Percentiles rank a stretch among this genome's conserved stretches.
Conservation (phyloP, 345 rosid genomes). For the Brassica juncea region DNA sequence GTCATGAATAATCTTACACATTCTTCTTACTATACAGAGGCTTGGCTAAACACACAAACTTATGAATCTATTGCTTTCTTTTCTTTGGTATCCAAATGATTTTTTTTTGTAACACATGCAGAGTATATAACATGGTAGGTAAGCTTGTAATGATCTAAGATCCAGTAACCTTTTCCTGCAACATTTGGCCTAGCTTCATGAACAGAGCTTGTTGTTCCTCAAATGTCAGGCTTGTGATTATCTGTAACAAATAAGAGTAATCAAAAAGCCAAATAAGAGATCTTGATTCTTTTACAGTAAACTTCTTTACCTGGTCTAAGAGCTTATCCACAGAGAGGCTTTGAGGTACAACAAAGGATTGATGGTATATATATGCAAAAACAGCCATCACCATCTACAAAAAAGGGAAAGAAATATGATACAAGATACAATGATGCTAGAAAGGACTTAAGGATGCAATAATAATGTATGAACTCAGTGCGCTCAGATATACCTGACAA, state of each 20-base stretch:
- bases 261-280: not conserved
- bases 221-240: conserved; percentile 57
- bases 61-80: not conserved
- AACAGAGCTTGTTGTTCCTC: conserved; percentile 77
- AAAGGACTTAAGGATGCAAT: not conserved
- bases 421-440: not conserved
- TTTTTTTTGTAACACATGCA: not conserved
- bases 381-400: conserved; percentile 98
- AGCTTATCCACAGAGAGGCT: conserved; percentile 66
- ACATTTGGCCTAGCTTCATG: conserved; percentile 67
- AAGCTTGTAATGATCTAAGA: conserved; percentile 17
- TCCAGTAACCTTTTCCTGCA: conserved; percentile 52
- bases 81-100: not conserved
- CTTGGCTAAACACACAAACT: conserved; percentile 6
- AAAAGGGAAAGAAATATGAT: not conserved
- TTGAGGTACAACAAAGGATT: conserved; percentile 69
- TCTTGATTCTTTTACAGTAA: not conserved
- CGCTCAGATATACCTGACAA: conserved; percentile 60
- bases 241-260: conserved; percentile 41
- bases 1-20: not conserved
- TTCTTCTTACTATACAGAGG: conserved; percentile 17
- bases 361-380: conserved; percentile 92
- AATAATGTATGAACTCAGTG: not conserved
- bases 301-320: conserved; percentile 66
- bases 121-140: not conserved